Base-by-base conservation (phyloP, 192 early-diverging fungal genomes). In the Podila epicladia region DNA sequence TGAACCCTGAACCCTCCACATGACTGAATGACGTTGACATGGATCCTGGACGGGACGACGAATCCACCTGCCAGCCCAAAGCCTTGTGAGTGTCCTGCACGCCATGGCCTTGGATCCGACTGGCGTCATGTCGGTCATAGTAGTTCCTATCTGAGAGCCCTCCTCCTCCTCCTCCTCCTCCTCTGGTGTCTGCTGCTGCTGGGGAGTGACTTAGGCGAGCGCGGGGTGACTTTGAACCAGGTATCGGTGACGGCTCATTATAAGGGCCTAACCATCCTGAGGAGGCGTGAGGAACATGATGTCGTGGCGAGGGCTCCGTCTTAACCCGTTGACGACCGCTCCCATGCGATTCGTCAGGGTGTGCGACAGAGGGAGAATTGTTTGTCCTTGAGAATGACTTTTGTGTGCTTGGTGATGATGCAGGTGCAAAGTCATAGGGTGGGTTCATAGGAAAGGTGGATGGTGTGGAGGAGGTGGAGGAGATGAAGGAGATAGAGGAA, bases 181-280 rank as follows among this genome's bases (percentile, higher is more conserved):
- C 53, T 55, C 53, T 55, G 17, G n/a, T 22, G 20, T 55, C 53
- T 24, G 53, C 5, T 7, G 22, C n/a, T 24, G 53, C 26, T 31
- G 59, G 29, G 3, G 31, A 12, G 59, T 28, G 59, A 26, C 26
- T 58, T 13, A 15, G 73, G 48, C 24, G 74, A 76, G 15, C 65
- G 9, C 77, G 77, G 2, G 77, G 77, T 1, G 77, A 80, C 53
- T 29, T 63, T 12, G 31, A 24, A 19, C 57, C 28, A 12, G 71
- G 57, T 24, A 65, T 28, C 5, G 71, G 71, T 15, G 77, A 64
- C 1, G 53, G 48, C 17, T 80, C 77, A 64, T 80, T 72, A 35
- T 80, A 80, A 5, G 77, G 71, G 20, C 77, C 77, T 26, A 80
- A 45, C 77, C 77, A 80, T 1, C 66, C 67, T 53, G 77, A 69